These are phyloP conservation scores for Candolleomyces eurysporus DNA, from an alignment of 768 basidiomycete species.

Conservation along the genomic window DNA sequence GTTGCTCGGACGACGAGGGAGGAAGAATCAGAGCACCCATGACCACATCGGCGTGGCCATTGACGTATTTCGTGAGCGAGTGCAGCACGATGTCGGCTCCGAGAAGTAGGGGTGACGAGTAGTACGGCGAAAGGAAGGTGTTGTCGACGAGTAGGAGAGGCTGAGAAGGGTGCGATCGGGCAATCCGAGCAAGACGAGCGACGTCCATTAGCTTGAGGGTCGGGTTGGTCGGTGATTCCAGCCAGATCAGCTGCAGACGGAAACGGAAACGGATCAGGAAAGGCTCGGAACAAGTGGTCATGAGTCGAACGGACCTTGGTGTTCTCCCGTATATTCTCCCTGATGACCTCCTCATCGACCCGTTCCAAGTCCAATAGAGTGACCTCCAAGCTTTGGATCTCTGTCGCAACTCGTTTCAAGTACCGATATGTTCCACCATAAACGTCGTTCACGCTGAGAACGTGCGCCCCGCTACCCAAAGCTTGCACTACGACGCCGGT, in stretches of 20 bases:
- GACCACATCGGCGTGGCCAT: conserved; percentile 92
- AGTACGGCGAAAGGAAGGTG: conserved; percentile 93
- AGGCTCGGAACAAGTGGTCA: not conserved
- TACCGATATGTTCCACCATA: conserved; percentile 94
- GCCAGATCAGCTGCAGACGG: conserved; percentile 77
- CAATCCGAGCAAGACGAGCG: conserved; percentile 62
- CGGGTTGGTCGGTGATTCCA: conserved; percentile 95
- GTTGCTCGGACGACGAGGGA: not conserved
- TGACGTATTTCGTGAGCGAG: conserved; percentile 86
- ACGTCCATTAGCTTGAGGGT: conserved; percentile 87
- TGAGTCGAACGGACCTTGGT: conserved; percentile 62
- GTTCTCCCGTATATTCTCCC: conserved; percentile 54
- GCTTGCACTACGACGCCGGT: conserved; percentile 82
- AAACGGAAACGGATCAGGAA: not conserved
- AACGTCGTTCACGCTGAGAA: conserved; percentile 88
- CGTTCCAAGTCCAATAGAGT: conserved; percentile 82
- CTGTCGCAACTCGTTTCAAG: conserved; percentile 60
- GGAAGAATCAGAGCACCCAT: conserved; percentile 84
- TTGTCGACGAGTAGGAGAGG: conserved; percentile 91
- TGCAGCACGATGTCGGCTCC: conserved; percentile 87
- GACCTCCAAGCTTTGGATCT: conserved; percentile 64
- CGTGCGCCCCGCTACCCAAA: conserved; percentile 70
- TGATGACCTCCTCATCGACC: conserved; percentile 73
- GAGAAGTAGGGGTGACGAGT: conserved; percentile 79
- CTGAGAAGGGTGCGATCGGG: conserved; percentile 54